Evolutionary conservation across 2,329 filamentous ascomycete genomes (phyloP).

Genomic region (Pyricularia grisea): DNA sequence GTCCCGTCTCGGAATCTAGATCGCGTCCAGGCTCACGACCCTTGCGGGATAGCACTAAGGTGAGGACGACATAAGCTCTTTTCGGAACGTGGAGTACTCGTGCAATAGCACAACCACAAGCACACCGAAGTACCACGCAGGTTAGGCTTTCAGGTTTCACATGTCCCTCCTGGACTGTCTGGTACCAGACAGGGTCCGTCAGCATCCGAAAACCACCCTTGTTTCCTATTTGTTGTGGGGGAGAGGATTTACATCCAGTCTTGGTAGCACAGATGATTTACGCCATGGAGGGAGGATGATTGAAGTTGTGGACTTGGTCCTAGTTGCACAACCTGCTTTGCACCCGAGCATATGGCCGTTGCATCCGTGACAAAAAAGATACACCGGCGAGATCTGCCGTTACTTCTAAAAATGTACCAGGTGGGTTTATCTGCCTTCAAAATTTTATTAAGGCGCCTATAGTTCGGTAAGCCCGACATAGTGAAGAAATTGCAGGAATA

Average conservation of each 20-base stretch:
- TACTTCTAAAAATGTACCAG: no score
- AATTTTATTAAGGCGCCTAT: no score
- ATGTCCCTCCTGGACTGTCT: neutral
- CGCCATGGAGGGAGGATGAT: neutral
- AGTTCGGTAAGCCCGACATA: neutral
- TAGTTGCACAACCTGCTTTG: neutral
- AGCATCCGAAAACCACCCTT: neutral
- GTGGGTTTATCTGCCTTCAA: neutral
- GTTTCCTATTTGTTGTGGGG: neutral
- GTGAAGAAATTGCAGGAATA: neutral
- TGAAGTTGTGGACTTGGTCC: neutral
- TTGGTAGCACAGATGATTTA: neutral
- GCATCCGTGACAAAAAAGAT: no score
- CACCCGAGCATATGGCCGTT: neutral
- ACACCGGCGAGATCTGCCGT: no score
- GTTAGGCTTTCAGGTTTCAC: neutral
- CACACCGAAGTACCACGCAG: neutral
- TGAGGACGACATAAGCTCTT: neutral
- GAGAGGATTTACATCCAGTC: neutral
- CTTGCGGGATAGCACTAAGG: neutral
- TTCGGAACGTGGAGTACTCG: neutral
- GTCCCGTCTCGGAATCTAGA: neutral
- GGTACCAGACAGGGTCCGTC: neutral
- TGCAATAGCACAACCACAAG: neutral
- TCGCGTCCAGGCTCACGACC: neutral